Percentiles rank a stretch among this genome's conserved stretches.
Evolutionary conservation across 352 stramenopile species (phyloP).

Genomic region (Saprolegnia parasitica): DNA sequence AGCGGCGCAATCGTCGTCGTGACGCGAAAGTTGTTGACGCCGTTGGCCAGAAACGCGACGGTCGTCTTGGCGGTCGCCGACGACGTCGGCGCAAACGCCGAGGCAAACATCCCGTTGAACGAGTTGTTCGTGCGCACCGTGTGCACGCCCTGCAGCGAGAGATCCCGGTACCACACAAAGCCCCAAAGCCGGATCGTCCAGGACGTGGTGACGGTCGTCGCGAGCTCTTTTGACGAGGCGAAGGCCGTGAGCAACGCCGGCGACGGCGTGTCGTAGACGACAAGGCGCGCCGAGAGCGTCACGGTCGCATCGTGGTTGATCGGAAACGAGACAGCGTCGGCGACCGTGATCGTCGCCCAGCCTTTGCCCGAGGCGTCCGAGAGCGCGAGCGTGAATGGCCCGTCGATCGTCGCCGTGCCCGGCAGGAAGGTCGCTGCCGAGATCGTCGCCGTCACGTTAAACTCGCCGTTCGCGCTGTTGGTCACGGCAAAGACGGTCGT

Average conservation of each 20-base stretch:
- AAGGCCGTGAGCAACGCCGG: not conserved
- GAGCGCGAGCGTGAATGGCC: constrained; percentile 8
- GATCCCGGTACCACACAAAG: constrained; percentile 24
- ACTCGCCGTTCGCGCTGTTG: not conserved
- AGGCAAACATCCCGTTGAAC: constrained; percentile 18
- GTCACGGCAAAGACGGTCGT: constrained; percentile 1
- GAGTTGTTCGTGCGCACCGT: constrained; percentile 5
- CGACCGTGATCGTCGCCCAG: constrained; percentile 17
- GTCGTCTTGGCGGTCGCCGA: not conserved
- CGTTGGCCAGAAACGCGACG: constrained; percentile 7
- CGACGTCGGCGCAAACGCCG: not conserved
- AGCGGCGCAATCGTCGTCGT: constrained; percentile 25
- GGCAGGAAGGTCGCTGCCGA: not conserved
- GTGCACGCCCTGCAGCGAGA: not conserved
- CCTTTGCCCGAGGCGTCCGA: constrained; percentile 15
- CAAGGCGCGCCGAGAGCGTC: constrained; percentile 2
- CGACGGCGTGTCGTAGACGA: constrained; percentile 18
- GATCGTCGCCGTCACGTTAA: not conserved
- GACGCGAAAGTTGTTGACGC: constrained; percentile 23
- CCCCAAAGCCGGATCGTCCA: constrained; percentile 28
- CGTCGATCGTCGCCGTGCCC: not conserved
- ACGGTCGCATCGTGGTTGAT: not conserved
- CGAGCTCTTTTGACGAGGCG: constrained; percentile 15
- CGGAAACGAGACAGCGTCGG: constrained; percentile 14
- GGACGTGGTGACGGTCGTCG: not conserved